Conservation (phyloP, 2,329 filamentous ascomycete species). For the Coniochaeta sp. region DNA sequence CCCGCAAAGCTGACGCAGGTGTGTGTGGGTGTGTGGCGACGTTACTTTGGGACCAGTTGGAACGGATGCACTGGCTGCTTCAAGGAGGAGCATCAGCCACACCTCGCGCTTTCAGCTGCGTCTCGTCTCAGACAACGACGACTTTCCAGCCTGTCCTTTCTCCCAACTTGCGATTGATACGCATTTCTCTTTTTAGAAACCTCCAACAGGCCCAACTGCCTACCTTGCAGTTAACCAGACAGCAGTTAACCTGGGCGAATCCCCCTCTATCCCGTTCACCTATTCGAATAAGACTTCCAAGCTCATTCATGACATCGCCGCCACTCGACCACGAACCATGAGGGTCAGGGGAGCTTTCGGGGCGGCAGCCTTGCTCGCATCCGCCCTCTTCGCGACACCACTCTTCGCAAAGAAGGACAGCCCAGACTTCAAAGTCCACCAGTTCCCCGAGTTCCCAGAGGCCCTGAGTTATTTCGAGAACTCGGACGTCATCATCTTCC, state of each 20-base stretch:
- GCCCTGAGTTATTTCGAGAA: slow-evolving; percentile 87
- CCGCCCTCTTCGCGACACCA: slow-evolving; percentile 30
- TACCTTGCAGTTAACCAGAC: not conserved
- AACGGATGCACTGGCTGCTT: no score
- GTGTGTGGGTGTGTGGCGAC: not conserved
- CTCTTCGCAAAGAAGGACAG: slow-evolving; percentile 50
- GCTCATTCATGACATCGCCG: slow-evolving; percentile 35
- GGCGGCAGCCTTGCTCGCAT: slow-evolving; percentile 46
- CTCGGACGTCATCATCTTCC: slow-evolving; percentile 72
- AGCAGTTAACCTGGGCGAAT: not conserved
- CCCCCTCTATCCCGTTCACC: not conserved
- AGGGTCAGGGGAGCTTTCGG: slow-evolving; percentile 40
- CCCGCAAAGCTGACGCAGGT: not conserved
- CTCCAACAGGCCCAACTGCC: not conserved
- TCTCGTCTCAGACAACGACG: not conserved
- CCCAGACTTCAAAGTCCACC: slow-evolving; percentile 58
- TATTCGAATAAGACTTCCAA: not conserved
- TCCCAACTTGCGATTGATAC: not conserved
- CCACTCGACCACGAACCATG: slow-evolving; percentile 38
- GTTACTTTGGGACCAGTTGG: not conserved
- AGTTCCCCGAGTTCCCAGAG: slow-evolving; percentile 59
- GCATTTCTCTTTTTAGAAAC: not conserved
- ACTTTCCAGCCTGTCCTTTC: not conserved
- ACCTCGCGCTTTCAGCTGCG: not conserved
- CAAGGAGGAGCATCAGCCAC: not conserved